A percentile compares a stretch with the other conserved stretches of the same genome.
Evolutionary conservation across 345 rosid genomes (phyloP).

Genomic region (Ceriops tagal): DNA sequence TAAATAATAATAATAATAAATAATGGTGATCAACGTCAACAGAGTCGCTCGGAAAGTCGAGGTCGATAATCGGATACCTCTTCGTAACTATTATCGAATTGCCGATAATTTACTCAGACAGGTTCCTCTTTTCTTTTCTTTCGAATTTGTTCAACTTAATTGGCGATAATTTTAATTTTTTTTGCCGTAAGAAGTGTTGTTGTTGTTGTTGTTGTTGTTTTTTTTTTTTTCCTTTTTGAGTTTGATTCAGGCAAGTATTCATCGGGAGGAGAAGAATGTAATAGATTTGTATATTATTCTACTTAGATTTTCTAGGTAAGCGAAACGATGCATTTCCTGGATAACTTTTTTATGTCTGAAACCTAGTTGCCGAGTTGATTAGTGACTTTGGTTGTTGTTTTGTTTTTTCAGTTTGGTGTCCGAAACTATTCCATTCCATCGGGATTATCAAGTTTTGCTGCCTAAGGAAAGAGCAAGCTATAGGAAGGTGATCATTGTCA

Average conservation of each 20-base stretch:
- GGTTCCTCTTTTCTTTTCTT: conserved; percentile 34
- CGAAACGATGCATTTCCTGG: neutral
- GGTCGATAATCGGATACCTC: conserved; percentile 80
- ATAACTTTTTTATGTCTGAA: neutral
- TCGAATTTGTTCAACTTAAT: neutral
- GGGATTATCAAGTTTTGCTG: conserved; percentile 59
- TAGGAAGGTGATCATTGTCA: conserved; percentile 56
- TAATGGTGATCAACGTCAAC: conserved; percentile 62
- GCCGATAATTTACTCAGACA: conserved; percentile 91
- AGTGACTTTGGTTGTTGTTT: conserved; percentile 7
- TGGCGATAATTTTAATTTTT: conserved; percentile 10
- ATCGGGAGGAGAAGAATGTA: conserved; percentile 78
- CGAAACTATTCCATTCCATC: conserved; percentile 90
- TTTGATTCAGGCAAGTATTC: conserved; percentile 59
- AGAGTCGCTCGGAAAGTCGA: conserved; percentile 58
- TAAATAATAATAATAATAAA: neutral
- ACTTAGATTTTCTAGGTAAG: conserved; percentile 81
- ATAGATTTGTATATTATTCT: conserved; percentile 90
- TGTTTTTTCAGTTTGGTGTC: conserved; percentile 67
- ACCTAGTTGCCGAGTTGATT: conserved; percentile 2
- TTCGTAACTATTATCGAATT: conserved; percentile 72
- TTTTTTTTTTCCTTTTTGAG: neutral
- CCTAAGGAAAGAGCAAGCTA: conserved; percentile 52
- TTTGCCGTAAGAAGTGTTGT: neutral
- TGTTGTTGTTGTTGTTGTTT: neutral